Evolutionary conservation across 2,329 filamentous ascomycete species (phyloP), one percentile per base, ranked within the genome.

Genomic region (Zalaria obscura): DNA sequence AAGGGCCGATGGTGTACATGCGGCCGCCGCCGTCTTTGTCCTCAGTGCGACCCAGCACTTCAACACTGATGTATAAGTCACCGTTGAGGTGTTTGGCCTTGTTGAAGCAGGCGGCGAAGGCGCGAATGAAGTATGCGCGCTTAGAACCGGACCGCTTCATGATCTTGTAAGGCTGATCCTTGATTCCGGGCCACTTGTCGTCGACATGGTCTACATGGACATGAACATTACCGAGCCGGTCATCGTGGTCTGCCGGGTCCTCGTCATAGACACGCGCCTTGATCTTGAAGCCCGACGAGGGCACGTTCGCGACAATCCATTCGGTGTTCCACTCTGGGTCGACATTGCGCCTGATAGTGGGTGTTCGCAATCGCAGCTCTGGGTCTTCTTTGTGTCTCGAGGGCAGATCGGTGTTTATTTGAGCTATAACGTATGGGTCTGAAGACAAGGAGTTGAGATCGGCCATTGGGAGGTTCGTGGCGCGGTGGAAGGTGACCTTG

Each of bases 221-320:
- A 37, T 86, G 86, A 3, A 85, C 84, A 54, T 91, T 93, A 7
- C 89, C 89, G 18, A 96, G 70, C 26, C 85, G 73, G 61, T 96
- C 89, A 55, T 96, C 83, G 49, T 82, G 76, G 57, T 95, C 84
- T 1, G 80, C 76, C 29, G 79, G 77, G 61, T 96, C 89, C 59
- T 96, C 89, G 54, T 96, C 89, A 61, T 88, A 93, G 11, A 96
- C 63, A 40, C 84, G 75, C 46, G 84, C 86, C 58, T 94, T 94
- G 50, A 96, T 70, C 43, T 71, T 73, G 63, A 94, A 93, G 3
- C 88, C 88, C 0, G 73, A 76, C 0, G 78, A 67, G 0, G 89
- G 88, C 2, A 95, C 73, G 50, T 94, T 93, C 46, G 84, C 85
- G 25, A 96, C 80, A 25, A 86, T 71, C 89, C 89, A 96, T 45